These are phyloP conservation scores for Botryotinia calthae DNA, from an alignment of 2,329 filamentous ascomycete species.

Conservation along the genomic window DNA sequence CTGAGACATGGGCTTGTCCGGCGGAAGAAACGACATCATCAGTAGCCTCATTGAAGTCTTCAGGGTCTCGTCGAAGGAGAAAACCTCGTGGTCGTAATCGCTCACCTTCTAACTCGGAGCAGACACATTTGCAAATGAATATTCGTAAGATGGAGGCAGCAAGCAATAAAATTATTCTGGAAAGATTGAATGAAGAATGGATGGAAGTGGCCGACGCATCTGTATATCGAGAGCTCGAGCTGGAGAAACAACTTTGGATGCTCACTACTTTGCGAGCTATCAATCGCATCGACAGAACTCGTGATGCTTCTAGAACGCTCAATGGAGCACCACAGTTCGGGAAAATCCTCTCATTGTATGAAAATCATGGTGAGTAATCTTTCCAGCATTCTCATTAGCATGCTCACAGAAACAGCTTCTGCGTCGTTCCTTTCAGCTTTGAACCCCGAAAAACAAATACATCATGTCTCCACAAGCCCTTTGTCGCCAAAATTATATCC, in stretches of 20 bases:
- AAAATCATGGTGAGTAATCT: slow-evolving; percentile 34
- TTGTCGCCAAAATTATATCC: slow-evolving; percentile 40
- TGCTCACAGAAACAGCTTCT: slow-evolving; percentile 28
- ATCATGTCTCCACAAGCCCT: slow-evolving; percentile 43
- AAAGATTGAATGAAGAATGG: slow-evolving; percentile 54
- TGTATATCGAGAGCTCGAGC: slow-evolving; percentile 50
- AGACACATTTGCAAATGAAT: slow-evolving; percentile 49
- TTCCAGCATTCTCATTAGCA: background rate
- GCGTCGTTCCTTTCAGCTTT: slow-evolving; percentile 37
- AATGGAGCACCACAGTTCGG: background rate
- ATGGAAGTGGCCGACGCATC: slow-evolving; percentile 46
- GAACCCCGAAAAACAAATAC: slow-evolving; percentile 42
- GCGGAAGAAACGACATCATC: slow-evolving; percentile 11
- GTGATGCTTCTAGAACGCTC: background rate
- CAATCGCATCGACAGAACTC: slow-evolving; percentile 3
- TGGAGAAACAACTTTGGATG: slow-evolving; percentile 61
- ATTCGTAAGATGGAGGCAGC: slow-evolving; percentile 55
- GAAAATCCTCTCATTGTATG: slow-evolving; percentile 36
- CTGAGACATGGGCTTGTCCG: slow-evolving; percentile 29
- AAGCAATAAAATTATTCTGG: slow-evolving; percentile 50
- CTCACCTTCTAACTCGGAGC: slow-evolving; percentile 24
- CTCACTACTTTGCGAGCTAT: slow-evolving; percentile 50
- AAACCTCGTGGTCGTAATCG: slow-evolving; percentile 13
- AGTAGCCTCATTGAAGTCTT: slow-evolving; percentile 14
- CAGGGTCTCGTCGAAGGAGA: slow-evolving; percentile 12